phyloP scores from a whole-genome alignment of 768 basidiomycete species.

The Tulasnella calospora region DNA sequence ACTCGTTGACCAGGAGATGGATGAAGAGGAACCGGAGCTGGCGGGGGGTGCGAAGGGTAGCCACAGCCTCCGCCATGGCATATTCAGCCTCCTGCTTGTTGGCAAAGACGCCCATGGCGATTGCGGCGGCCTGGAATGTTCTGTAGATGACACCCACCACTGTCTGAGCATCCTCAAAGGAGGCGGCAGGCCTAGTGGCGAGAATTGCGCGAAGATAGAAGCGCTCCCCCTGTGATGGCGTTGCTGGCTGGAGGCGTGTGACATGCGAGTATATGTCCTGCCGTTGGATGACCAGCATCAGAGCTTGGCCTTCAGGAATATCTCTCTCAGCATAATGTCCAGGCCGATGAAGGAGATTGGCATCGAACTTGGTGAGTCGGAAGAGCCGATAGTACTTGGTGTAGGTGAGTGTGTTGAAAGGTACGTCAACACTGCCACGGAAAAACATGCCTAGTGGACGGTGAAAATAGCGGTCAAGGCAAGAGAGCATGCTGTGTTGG shows the following conservation, averaged over 20 bases:
- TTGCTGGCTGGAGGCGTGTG: not conserved
- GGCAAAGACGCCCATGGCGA: constrained; percentile 31
- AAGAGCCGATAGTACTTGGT: constrained; percentile 31
- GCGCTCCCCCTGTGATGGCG: constrained; percentile 36
- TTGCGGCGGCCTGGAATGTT: constrained; percentile 34
- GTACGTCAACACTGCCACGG: not conserved
- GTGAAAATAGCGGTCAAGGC: constrained; percentile 32
- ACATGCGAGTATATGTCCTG: not conserved
- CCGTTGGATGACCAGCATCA: not conserved
- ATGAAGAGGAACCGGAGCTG: constrained; percentile 40
- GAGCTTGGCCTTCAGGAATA: not conserved
- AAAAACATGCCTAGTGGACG: constrained; percentile 27
- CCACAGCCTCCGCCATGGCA: constrained; percentile 40
- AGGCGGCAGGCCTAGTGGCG: not conserved
- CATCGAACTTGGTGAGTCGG: constrained; percentile 25
- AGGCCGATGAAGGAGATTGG: not conserved
- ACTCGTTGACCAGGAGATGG: constrained; percentile 40
- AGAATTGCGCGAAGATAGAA: constrained; percentile 39
- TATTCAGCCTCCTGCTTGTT: constrained; percentile 33
- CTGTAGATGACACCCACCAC: constrained; percentile 27
- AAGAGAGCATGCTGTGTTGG: constrained; percentile 19
- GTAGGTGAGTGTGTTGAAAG: constrained; percentile 29
- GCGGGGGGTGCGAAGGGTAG: constrained; percentile 36
- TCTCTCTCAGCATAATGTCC: constrained; percentile 26
- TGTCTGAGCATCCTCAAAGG: constrained; percentile 33